phyloP scores from a whole-genome alignment of 2,329 filamentous ascomycete genomes.

The Dactylonectria macrodidyma region DNA sequence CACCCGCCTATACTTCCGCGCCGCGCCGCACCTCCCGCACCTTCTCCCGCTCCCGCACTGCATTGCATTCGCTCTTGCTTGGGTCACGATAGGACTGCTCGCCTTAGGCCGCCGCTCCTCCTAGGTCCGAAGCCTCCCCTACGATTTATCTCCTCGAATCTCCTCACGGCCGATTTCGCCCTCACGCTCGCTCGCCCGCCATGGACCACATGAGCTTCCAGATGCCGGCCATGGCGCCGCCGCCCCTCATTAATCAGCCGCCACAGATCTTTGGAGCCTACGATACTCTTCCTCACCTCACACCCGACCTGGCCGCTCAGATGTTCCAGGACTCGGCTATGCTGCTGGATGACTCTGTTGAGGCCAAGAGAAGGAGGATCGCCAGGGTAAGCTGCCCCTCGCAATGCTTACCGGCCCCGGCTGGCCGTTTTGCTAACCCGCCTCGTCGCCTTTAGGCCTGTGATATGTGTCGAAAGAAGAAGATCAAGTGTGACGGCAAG shows the following conservation, averaged over 20 bases:
- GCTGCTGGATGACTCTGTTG: conserved; percentile 77
- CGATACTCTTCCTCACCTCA: conserved; percentile 71
- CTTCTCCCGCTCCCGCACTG: conserved; percentile 9
- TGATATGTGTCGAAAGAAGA: conserved; percentile 97
- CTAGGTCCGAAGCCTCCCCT: not conserved
- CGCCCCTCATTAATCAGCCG: conserved; percentile 75
- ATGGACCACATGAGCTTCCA: conserved; percentile 70
- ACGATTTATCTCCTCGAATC: conserved; percentile 14
- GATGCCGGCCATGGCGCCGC: conserved; percentile 71
- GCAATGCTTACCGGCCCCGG: not conserved
- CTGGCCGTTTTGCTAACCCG: conserved; percentile 34
- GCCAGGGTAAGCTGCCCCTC: conserved; percentile 75
- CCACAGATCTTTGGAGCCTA: conserved; percentile 80
- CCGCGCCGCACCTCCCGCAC: conserved; percentile 6
- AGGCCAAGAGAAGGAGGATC: conserved; percentile 91
- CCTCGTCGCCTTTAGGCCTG: conserved; percentile 75
- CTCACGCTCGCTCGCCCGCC: conserved; percentile 18
- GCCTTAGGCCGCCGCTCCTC: not conserved
- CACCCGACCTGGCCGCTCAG: conserved; percentile 71
- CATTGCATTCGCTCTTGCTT: conserved; percentile 3
- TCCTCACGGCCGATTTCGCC: not conserved
- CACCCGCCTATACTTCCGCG: conserved; percentile 7
- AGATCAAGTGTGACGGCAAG: conserved; percentile 98
- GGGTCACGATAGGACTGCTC: not conserved
- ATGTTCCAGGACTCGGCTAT: conserved; percentile 72